phyloP scores from a whole-genome alignment of 1,284 basidiomycete species.

The Coniferiporia weirii region DNA sequence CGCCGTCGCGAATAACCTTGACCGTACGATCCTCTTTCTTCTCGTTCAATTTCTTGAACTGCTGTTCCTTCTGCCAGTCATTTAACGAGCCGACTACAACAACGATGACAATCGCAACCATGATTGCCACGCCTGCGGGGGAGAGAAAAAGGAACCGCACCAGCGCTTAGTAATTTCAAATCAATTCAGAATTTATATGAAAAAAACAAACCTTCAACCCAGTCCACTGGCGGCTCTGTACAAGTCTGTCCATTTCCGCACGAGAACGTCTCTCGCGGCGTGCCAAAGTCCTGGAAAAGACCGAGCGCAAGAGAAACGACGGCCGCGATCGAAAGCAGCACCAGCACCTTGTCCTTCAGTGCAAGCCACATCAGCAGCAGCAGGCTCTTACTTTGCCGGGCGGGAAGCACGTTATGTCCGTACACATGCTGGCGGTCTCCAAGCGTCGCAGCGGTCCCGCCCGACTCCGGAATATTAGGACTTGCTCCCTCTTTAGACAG shows the following conservation, averaged over 20 bases:
- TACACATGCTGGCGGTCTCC: slow-evolving; percentile 72
- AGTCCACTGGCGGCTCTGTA: slow-evolving; percentile 72
- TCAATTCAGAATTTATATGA: neutral
- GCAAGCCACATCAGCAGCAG: slow-evolving; percentile 90
- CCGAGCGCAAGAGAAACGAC: slow-evolving; percentile 92
- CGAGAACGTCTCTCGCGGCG: slow-evolving; percentile 44
- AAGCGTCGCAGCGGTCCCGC: slow-evolving; percentile 43
- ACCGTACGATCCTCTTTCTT: slow-evolving; percentile 94
- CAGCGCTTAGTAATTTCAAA: neutral
- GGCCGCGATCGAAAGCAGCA: slow-evolving; percentile 87
- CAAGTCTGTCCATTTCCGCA: slow-evolving; percentile 32
- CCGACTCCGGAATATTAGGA: slow-evolving; percentile 4
- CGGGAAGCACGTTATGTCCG: slow-evolving; percentile 81
- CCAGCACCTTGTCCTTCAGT: slow-evolving; percentile 91
- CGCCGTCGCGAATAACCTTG: slow-evolving; percentile 85
- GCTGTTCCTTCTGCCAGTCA: slow-evolving; percentile 96
- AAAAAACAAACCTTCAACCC: slow-evolving; percentile 79
- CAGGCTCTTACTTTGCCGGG: slow-evolving; percentile 73
- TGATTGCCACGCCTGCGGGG: slow-evolving; percentile 68
- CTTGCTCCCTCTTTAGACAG: slow-evolving; percentile 20
- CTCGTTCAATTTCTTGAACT: slow-evolving; percentile 89
- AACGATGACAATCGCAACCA: slow-evolving; percentile 84
- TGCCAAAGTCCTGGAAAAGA: slow-evolving; percentile 89
- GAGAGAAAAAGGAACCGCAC: neutral
- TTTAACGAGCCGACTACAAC: slow-evolving; percentile 85